A percentile compares a stretch with the other conserved stretches of the same genome.
Evolutionary conservation across 1,284 basidiomycete species (phyloP).

Genomic region (Cutaneotrichosporon sp.): DNA sequence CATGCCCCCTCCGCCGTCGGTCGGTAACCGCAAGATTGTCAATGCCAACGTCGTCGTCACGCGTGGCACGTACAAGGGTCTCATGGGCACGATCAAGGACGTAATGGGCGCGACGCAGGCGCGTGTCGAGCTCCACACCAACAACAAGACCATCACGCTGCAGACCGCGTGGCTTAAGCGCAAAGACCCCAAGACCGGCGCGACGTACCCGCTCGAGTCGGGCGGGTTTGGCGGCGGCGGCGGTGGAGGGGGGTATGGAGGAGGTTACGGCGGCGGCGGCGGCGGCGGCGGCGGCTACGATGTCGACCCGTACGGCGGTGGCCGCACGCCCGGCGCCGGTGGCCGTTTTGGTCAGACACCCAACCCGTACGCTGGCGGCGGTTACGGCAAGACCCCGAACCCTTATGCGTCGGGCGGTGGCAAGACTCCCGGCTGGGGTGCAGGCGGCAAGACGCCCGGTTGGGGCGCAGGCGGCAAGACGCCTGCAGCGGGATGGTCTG

Average conservation of each 20-base stretch:
- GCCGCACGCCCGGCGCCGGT: slow-evolving; percentile 38
- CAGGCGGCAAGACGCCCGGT: slow-evolving; percentile 50
- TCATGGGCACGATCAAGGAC: slow-evolving; percentile 89
- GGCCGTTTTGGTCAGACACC: slow-evolving; percentile 59
- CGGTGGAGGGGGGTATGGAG: too few relatives aligned
- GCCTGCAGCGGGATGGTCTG: slow-evolving; percentile 53
- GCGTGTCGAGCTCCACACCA: slow-evolving; percentile 85
- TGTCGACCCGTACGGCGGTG: slow-evolving; percentile 36
- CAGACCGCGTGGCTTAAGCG: slow-evolving; percentile 73
- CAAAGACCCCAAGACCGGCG: slow-evolving; percentile 57
- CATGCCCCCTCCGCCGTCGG: slow-evolving; percentile 55
- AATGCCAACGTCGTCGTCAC: slow-evolving; percentile 75
- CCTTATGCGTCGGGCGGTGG: slow-evolving; percentile 58
- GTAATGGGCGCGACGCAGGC: slow-evolving; percentile 74
- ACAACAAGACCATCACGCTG: slow-evolving; percentile 84
- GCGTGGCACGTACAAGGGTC: slow-evolving; percentile 86
- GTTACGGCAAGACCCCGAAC: slow-evolving; percentile 59
- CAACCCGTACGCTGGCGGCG: slow-evolving; percentile 59
- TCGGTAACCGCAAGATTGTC: slow-evolving; percentile 67
- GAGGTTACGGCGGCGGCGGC: slow-evolving; percentile 18
- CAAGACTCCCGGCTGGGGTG: slow-evolving; percentile 56
- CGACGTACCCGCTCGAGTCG: slow-evolving; percentile 39
- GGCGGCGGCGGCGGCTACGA: slow-evolving; percentile 26
- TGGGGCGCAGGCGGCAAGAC: slow-evolving; percentile 48
- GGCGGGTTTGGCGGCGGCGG: slow-evolving; percentile 15